A percentile compares a stretch with the other conserved stretches of the same genome.
These are phyloP conservation scores for Suillus americanus DNA, from an alignment of 768 basidiomycete species.

Conservation along the genomic window DNA sequence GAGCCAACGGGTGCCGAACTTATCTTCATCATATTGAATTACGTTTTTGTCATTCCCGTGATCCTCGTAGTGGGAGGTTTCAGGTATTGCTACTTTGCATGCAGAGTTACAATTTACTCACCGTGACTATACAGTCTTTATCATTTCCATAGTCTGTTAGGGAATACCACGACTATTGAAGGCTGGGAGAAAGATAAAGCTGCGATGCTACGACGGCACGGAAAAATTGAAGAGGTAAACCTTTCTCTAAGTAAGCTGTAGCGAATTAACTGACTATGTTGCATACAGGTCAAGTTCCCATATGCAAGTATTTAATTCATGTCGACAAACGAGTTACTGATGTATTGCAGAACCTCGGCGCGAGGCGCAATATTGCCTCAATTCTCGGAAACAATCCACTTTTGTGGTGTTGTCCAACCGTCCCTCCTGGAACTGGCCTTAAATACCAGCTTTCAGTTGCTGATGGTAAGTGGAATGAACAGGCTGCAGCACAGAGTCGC, in stretches of 20 bases:
- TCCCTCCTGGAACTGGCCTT: conserved; percentile 68
- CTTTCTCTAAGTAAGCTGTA: background rate
- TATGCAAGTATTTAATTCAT: conserved; percentile 57
- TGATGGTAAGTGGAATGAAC: conserved; percentile 72
- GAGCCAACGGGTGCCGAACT: conserved; percentile 69
- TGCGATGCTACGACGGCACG: conserved; percentile 78
- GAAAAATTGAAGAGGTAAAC: conserved; percentile 77
- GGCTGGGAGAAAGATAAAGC: conserved; percentile 98
- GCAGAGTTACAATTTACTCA: conserved; percentile 9
- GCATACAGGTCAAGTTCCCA: conserved; percentile 78
- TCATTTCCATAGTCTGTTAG: conserved; percentile 74
- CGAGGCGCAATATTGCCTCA: conserved; percentile 67
- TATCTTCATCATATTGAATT: conserved; percentile 86
- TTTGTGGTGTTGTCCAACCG: conserved; percentile 83
- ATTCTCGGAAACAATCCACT: conserved; percentile 75
- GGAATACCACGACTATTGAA: conserved; percentile 95
- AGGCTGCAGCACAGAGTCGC: conserved; percentile 27
- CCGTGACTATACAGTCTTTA: conserved; percentile 62
- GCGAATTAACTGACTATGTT: conserved; percentile 1
- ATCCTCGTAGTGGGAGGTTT: conserved; percentile 86
- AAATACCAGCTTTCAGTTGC: conserved; percentile 69
- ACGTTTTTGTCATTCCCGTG: conserved; percentile 82
- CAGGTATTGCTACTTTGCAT: conserved; percentile 51
- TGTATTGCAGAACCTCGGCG: conserved; percentile 69
- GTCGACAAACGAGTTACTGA: conserved; percentile 10